These are phyloP conservation scores for Penicillium pancosmium DNA, from an alignment of 495 filamentous ascomycete species.

Conservation along the genomic window DNA sequence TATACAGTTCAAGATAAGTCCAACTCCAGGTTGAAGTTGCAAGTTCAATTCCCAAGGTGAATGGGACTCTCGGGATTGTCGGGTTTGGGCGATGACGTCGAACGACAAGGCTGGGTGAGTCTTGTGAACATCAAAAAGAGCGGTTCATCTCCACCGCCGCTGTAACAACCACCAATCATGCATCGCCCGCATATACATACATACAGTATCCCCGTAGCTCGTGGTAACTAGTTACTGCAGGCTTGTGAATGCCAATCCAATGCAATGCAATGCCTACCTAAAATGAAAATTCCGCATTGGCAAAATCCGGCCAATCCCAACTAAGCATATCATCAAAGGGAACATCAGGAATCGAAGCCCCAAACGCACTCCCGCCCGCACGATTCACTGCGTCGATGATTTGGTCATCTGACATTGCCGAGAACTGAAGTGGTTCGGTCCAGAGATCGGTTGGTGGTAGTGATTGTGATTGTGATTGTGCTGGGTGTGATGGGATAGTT, in stretches of 20 bases:
- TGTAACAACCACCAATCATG: background rate
- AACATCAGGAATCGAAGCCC: constrained; percentile 53
- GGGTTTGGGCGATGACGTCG: background rate
- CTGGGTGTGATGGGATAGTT: background rate
- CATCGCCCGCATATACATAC: no score
- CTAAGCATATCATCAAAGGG: constrained; percentile 58
- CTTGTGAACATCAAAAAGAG: no score
- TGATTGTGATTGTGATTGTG: background rate
- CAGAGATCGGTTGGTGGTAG: constrained; percentile 30
- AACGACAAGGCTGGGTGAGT: background rate
- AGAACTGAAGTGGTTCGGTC: constrained; percentile 63
- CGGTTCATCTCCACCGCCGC: background rate
- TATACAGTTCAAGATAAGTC: no score
- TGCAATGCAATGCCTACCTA: constrained; percentile 1
- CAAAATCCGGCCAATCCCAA: constrained; percentile 65
- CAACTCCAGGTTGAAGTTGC: no score
- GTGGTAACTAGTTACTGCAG: no score
- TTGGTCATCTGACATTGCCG: constrained; percentile 67
- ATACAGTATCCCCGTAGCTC: no score
- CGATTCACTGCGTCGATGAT: constrained; percentile 64
- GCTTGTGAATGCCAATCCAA: no score
- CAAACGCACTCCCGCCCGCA: constrained; percentile 55
- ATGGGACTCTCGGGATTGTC: no score
- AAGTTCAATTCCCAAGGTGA: no score
- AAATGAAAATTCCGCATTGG: constrained; percentile 48